phyloP scores from a whole-genome alignment of 2,329 filamentous ascomycete genomes.

The Teratosphaeria zuluensis region DNA sequence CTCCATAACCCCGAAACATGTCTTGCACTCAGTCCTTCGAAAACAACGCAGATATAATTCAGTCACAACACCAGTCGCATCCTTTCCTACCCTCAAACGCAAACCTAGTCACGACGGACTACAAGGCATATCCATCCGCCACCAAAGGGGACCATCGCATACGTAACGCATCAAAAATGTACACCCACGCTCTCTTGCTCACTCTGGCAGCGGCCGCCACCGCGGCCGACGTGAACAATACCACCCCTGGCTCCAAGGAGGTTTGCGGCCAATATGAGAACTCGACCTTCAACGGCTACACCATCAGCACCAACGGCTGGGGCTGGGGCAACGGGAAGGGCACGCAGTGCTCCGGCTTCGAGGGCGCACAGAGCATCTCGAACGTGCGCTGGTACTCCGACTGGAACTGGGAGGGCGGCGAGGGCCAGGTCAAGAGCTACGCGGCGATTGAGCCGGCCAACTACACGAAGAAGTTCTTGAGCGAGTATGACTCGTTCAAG shows the following conservation, averaged over 20 bases:
- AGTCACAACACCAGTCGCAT: background rate
- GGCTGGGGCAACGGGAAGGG: constrained; percentile 8
- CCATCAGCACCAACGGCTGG: constrained; percentile 14
- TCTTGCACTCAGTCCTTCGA: too few relatives aligned
- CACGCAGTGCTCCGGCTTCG: constrained; percentile 12
- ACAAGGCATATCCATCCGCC: background rate
- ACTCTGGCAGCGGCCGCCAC: background rate
- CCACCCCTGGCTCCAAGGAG: background rate
- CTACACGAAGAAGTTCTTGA: constrained; percentile 24
- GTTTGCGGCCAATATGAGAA: constrained; percentile 4
- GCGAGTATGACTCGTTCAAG: constrained; percentile 31
- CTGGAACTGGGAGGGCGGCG: constrained; percentile 15
- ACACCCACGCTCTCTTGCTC: background rate
- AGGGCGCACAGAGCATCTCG: constrained; percentile 8
- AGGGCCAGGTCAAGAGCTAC: constrained; percentile 31
- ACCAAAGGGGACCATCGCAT: background rate
- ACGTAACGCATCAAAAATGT: too few relatives aligned
- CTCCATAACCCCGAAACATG: background rate
- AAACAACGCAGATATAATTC: background rate
- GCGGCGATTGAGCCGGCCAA: constrained; percentile 30
- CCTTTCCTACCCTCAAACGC: too few relatives aligned
- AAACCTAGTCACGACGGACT: too few relatives aligned
- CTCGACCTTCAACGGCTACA: constrained; percentile 6
- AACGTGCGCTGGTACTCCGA: constrained; percentile 11
- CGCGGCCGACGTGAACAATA: background rate